Conservation (phyloP, 305 asterid genomes). For the Fraxinus platypoda region DNA sequence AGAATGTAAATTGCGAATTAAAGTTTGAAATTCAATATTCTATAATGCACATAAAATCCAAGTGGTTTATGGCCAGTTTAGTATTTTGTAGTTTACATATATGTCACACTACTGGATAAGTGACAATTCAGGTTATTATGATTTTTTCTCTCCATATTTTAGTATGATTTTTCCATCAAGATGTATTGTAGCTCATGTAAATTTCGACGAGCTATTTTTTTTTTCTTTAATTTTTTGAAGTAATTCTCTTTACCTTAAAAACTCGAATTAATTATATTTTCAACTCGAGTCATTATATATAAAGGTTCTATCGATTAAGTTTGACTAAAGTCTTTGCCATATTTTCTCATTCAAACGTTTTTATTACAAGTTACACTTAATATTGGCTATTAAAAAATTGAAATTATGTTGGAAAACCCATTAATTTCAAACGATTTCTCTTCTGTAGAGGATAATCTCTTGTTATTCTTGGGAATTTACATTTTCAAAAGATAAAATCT, state of each 20-base stretch:
- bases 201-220: background rate
- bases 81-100: background rate
- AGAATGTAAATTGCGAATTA: background rate
- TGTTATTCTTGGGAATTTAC: too few relatives aligned
- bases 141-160: background rate
- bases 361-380: too few relatives aligned
- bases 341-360: background rate
- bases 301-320: background rate
- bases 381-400: too few relatives aligned
- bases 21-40: slow-evolving; percentile 7
- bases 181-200: background rate
- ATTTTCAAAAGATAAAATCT: too few relatives aligned
- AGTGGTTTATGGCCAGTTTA: background rate
- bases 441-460: too few relatives aligned
- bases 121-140: background rate
- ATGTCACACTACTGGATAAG: background rate
- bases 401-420: too few relatives aligned
- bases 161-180: background rate
- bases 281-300: too few relatives aligned
- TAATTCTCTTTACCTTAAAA: background rate
- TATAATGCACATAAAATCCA: background rate
- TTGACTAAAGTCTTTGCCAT: background rate
- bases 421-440: too few relatives aligned
- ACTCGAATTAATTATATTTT: too few relatives aligned
- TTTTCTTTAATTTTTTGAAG: background rate